Percentiles rank a stretch among this genome's conserved stretches.
These are phyloP conservation scores for Epichloe bromicola DNA, from an alignment of 2,329 filamentous ascomycete species.

Conservation along the genomic window DNA sequence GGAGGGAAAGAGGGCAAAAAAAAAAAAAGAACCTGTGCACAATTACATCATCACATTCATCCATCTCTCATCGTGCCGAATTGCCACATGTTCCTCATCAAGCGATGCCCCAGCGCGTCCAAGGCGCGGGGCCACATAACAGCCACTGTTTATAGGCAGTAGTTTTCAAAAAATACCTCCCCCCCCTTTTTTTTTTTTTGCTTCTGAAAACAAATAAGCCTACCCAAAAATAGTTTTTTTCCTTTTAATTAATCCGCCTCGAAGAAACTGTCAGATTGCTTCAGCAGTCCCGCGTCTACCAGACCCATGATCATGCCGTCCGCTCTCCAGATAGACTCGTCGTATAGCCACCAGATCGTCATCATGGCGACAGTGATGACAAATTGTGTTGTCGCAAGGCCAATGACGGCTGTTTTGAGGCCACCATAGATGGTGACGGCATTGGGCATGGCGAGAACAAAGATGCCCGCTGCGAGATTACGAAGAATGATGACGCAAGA, in stretches of 20 bases:
- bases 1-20: accelerated
- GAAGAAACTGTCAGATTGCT: slow-evolving; percentile 32
- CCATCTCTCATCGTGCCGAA: not conserved
- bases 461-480: slow-evolving; percentile 27
- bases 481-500: slow-evolving; percentile 28
- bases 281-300: slow-evolving; percentile 30
- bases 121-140: not conserved
- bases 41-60: not conserved
- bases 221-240: not conserved
- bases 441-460: slow-evolving; percentile 29
- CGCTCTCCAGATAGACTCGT: slow-evolving; percentile 26
- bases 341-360: slow-evolving; percentile 28
- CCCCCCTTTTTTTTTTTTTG: too few species aligned
- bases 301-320: slow-evolving; percentile 36
- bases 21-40: not conserved
- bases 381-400: slow-evolving; percentile 28
- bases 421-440: slow-evolving; percentile 21
- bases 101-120: not conserved
- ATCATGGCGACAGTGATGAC: slow-evolving; percentile 22
- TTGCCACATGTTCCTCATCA: not conserved
- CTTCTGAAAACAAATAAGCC: too few species aligned
- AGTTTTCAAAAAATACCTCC: too few species aligned
- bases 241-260: slow-evolving; percentile 21
- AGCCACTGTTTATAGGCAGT: not conserved
- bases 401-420: slow-evolving; percentile 26